These are phyloP conservation scores for Morella rubra DNA, from an alignment of 306 rosid genomes.

Conservation along the genomic window DNA sequence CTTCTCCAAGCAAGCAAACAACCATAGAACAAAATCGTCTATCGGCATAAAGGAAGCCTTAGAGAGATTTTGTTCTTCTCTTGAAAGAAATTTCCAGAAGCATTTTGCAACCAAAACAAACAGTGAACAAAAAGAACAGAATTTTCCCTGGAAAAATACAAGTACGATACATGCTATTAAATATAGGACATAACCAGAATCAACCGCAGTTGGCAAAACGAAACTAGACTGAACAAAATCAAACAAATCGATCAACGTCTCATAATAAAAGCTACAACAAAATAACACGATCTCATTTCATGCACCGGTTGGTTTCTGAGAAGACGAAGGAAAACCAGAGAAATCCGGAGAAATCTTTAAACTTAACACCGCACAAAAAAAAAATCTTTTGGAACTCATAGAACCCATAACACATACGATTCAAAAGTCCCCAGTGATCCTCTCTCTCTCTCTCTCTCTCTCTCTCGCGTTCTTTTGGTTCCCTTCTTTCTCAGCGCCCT, in stretches of 20 bases:
- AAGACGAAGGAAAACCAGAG: background rate
- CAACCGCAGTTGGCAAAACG: background rate
- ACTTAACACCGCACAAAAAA: background rate
- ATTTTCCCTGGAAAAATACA: background rate
- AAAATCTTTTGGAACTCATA: background rate
- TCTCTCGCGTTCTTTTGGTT: background rate
- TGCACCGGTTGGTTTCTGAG: background rate
- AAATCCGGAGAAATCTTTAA: background rate
- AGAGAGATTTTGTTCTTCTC: background rate
- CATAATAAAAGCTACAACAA: background rate
- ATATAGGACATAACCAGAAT: background rate
- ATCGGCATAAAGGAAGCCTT: background rate
- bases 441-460: background rate
- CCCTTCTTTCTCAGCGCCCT: background rate
- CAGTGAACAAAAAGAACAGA: background rate
- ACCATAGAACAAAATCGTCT: background rate
- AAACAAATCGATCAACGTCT: background rate
- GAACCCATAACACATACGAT: background rate
- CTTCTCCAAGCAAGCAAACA: background rate
- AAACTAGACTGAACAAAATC: background rate
- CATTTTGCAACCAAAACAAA: slow-evolving; percentile 5
- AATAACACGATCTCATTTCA: background rate
- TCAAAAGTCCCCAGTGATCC: background rate
- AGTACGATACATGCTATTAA: background rate
- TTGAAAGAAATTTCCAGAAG: background rate